Evolutionary conservation across 192 early-diverging fungal species (phyloP), one percentile per base, ranked within the genome.

Genomic region (Mortierella hygrophila): DNA sequence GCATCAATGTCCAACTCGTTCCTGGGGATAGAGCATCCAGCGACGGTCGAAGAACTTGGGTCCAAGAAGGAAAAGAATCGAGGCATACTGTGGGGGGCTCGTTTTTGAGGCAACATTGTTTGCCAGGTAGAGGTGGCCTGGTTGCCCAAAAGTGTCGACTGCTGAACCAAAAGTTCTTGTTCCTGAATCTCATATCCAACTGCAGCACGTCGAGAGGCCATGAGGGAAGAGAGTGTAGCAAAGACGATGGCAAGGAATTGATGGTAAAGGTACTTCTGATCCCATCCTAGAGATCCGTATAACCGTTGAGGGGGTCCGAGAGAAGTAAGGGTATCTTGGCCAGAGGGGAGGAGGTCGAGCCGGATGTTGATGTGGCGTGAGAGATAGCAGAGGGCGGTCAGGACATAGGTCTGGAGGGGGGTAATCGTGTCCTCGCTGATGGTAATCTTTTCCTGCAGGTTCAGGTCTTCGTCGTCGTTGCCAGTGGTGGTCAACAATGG

Each of bases 291-390:
- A 37, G 79, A 74, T 16, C 76, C 49, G 42, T 72, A 85, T 35
- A 76, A 79, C 41, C 84, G 79, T 37, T 86, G 84, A 11, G 84
- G 84, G 2, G 84, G 73, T 6, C 84, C 84, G 6, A 86, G 35
- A 20, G 84, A 78, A 0, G 84, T 86, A 7, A 86, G 84, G 23
- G 84, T 85, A 68, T 81, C 79, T 41, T 81, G 78, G 38, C 84
- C 84, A 18, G 84, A 77, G 6, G 84, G 84, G 15, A 86, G 71
- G 76, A 86, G 69, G 44, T 86, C 84, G 29, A 86, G 80, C 72
- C 84, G 75, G 41, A 86, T 44, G 41, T 86, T 86, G 65, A 86
- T 86, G 60, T 86, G 84, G 26, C 84, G 84, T 5, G 75, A 32
- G 13, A 86, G 72, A 35, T 86, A 86, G 29, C 84, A 86, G 49